Conservation (phyloP, 192 early-diverging fungal species). For the Coemansia sp. region DNA sequence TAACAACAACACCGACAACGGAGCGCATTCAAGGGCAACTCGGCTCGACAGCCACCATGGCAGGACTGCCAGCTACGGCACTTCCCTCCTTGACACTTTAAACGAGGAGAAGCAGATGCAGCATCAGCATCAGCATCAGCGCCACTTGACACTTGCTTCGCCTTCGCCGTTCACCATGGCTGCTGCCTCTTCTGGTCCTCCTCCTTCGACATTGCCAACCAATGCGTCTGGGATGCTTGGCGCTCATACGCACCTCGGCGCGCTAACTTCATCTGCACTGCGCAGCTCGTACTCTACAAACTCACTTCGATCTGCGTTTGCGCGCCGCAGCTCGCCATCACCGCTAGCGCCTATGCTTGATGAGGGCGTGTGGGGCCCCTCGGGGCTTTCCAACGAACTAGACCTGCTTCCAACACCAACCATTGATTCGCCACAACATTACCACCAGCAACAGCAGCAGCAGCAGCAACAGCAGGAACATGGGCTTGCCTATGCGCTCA, state of each 20-base stretch:
- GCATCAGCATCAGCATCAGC: conserved; percentile 16
- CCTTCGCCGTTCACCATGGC: conserved; percentile 21
- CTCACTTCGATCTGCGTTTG: conserved; percentile 52
- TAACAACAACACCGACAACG: neutral
- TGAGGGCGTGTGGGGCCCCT: conserved; percentile 54
- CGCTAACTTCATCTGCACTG: conserved; percentile 45
- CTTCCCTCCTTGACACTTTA: conserved; percentile 52
- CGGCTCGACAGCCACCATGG: conserved; percentile 40
- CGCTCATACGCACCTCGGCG: conserved; percentile 40
- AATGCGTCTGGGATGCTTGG: conserved; percentile 47
- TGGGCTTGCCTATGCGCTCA: conserved; percentile 22
- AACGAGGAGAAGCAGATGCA: conserved; percentile 44
- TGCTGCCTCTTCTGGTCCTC: neutral
- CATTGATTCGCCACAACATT: neutral
- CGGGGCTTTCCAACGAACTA: conserved; percentile 48
- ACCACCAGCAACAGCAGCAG: neutral
- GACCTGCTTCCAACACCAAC: conserved; percentile 29
- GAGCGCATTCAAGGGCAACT: conserved; percentile 12
- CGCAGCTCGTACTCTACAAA: conserved; percentile 56
- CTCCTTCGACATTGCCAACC: neutral
- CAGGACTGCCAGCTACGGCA: conserved; percentile 55
- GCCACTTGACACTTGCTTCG: conserved; percentile 23
- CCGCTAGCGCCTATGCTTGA: conserved; percentile 27
- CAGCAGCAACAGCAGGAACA: conserved; percentile 3
- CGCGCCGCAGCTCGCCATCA: conserved; percentile 38